Conservation (phyloP, 164 flowering plant species). For the Berberis thunbergii region DNA sequence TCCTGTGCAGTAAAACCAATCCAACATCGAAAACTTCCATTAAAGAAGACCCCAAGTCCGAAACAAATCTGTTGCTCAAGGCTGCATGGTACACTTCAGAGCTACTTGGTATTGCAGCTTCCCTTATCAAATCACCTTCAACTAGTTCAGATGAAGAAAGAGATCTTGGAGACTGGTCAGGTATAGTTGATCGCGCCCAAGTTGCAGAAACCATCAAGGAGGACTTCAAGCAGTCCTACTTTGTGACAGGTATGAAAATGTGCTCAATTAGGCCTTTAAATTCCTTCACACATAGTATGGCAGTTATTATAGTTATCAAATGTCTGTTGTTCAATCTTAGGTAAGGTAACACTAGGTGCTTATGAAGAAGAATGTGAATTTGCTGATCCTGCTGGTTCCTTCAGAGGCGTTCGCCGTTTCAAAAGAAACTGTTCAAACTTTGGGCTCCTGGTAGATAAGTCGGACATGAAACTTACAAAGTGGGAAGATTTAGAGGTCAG, state of each 20-base stretch:
- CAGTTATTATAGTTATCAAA: too few relatives aligned
- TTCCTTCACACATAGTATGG: too few relatives aligned
- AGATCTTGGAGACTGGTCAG: constrained; percentile 27
- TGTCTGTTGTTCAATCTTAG: not conserved
- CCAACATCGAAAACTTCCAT: constrained; percentile 4
- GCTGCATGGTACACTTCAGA: constrained; percentile 86
- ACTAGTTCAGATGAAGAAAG: constrained; percentile 12
- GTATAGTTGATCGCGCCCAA: constrained; percentile 33
- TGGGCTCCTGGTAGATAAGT: constrained; percentile 65
- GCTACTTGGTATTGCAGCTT: constrained; percentile 78
- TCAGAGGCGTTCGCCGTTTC: constrained; percentile 71
- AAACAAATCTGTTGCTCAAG: constrained; percentile 44
- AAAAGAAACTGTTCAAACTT: constrained; percentile 90
- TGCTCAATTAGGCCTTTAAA: too few relatives aligned
- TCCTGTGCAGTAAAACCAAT: not conserved
- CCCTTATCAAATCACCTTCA: constrained; percentile 43
- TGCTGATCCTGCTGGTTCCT: constrained; percentile 98
- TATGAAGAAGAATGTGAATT: constrained; percentile 90
- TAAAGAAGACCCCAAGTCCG: constrained; percentile 7
- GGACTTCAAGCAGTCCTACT: constrained; percentile 69
- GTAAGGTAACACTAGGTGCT: constrained; percentile 43
- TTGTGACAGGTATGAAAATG: constrained; percentile 56
- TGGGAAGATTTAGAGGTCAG: constrained; percentile 89
- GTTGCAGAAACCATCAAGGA: constrained; percentile 56
- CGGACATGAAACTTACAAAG: constrained; percentile 81